These are phyloP conservation scores for Aspergillus saccharolyticus DNA, from an alignment of 495 filamentous ascomycete species.

Conservation along the genomic window DNA sequence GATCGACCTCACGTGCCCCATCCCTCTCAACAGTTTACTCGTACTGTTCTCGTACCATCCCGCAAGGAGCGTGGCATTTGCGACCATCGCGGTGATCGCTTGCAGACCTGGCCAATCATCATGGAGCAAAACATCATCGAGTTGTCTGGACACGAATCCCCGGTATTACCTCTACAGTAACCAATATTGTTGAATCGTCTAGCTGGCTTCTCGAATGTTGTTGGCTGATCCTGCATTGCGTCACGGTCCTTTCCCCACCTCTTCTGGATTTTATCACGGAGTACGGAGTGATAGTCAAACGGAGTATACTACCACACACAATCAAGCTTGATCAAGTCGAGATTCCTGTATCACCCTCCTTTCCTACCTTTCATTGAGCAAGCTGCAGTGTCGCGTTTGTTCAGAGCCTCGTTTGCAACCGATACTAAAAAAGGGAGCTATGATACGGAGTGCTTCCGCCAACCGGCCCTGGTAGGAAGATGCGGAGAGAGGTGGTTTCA, in stretches of 20 bases:
- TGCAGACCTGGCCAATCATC: slow-evolving; percentile 2
- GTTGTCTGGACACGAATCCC: slow-evolving; percentile 1
- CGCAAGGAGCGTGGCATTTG: neutral
- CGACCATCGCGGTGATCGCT: neutral
- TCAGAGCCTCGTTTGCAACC: neutral
- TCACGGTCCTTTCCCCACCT: neutral
- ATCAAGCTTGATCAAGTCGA: neutral
- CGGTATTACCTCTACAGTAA: neutral
- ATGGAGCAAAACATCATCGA: neutral
- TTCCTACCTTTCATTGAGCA: neutral
- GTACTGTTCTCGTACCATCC: neutral
- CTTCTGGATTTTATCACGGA: neutral
- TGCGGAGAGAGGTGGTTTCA: neutral
- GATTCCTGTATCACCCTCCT: neutral
- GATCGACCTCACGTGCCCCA: slow-evolving; percentile 11
- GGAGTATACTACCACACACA: neutral
- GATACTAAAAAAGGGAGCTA: neutral
- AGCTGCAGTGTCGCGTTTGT: neutral
- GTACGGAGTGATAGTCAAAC: neutral
- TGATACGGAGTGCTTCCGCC: neutral
- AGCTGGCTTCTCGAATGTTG: slow-evolving; percentile 4
- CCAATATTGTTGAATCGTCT: neutral
- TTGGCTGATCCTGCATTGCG: slow-evolving; percentile 1
- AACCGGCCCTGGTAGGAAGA: neutral
- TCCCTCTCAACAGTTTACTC: slow-evolving; percentile 12